A percentile compares a stretch with the other conserved stretches of the same genome.
Conservation (phyloP, 2,329 filamentous ascomycete genomes). For the Onygenales sp. region DNA sequence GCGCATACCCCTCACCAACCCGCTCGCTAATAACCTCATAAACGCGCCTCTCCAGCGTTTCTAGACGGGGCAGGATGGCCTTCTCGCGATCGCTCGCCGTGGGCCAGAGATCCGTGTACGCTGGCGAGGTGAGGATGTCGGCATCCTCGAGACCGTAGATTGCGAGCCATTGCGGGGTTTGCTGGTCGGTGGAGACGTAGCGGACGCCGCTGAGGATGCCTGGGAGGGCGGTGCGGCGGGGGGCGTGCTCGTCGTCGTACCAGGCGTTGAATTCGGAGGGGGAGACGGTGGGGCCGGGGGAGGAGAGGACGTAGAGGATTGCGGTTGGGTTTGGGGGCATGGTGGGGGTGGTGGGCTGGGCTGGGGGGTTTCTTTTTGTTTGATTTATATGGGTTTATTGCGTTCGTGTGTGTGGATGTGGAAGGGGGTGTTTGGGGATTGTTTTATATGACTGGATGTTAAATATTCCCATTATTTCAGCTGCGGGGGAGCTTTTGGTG, state of each 20-base stretch:
- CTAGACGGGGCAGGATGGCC: constrained; percentile 52
- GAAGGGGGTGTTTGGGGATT: too few relatives aligned
- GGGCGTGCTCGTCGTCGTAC: constrained; percentile 92
- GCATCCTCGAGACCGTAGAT: constrained; percentile 74
- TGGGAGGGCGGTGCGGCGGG: constrained; percentile 66
- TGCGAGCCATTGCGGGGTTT: constrained; percentile 60
- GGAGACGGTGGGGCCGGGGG: constrained; percentile 17
- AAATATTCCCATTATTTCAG: too few relatives aligned
- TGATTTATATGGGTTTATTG: too few relatives aligned
- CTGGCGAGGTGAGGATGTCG: constrained; percentile 56
- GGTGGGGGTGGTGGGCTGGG: too few relatives aligned
- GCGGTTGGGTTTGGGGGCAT: neutral
- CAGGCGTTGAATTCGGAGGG: constrained; percentile 72
- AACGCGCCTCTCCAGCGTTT: constrained; percentile 57
- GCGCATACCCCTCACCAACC: constrained; percentile 47
- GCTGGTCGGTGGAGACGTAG: constrained; percentile 59
- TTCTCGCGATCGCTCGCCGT: constrained; percentile 50
- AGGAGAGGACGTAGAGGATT: neutral
- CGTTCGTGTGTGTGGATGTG: too few relatives aligned
- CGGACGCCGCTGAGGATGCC: constrained; percentile 70
- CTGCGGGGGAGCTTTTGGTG: too few relatives aligned
- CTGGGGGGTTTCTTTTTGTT: too few relatives aligned
- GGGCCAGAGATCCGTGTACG: constrained; percentile 51
- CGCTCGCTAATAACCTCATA: constrained; percentile 54
- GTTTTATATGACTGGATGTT: too few relatives aligned